Base-by-base conservation (phyloP, 768 basidiomycete species). In the Auricularia sp. region DNA sequence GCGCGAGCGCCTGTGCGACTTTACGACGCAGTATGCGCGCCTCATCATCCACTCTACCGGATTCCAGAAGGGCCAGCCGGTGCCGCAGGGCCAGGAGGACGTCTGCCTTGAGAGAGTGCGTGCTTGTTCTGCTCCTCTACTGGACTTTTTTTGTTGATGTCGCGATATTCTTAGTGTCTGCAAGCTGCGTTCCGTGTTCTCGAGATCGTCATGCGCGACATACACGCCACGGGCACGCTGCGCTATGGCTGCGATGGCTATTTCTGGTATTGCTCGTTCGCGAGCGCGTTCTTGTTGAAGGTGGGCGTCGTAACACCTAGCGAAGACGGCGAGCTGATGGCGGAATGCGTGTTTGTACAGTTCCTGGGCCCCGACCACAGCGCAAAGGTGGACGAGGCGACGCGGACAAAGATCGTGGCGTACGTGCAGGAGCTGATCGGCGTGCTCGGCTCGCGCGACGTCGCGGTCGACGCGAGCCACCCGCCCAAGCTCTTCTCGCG, bases 401-500 rank as follows among this genome's bases (percentile, higher is more conserved):
- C 56, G 8, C 56, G 56, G 11, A 14, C 78, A 42, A 83, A 88
- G 69, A 87, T 91, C 64, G 87, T 88, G 68, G 84, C 87, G 65
- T 77, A 85, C 68, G 90, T 92, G 64, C 81, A 85, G 45, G 82
- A 83, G 10, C 79, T 92, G 24, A 90, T 92, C 68, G 83, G 87
- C 66, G 87, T 84, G 0, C 75, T 92, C 63, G 85, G 83, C 64
- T 85, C 85, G 4, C 82, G 85, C 13, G 86, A 86, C 65, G 84
- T 91, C 61, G 87, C 90, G 16, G 89, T 92, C 62, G 90, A 92
- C 69, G 88, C 89, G 69, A 82, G 87, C 14, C 90, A 92, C 71
- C 90, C 89, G 0, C 90, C 89, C 1, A 87, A 85, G 68, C 77
- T 92, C 39, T 90, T 92, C 69, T 88, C 90, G 13, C 84, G 89